A percentile compares a stretch with the other conserved stretches of the same genome.
phyloP scores from a whole-genome alignment of 2,329 filamentous ascomycete genomes.

The Massarina eburnea region DNA sequence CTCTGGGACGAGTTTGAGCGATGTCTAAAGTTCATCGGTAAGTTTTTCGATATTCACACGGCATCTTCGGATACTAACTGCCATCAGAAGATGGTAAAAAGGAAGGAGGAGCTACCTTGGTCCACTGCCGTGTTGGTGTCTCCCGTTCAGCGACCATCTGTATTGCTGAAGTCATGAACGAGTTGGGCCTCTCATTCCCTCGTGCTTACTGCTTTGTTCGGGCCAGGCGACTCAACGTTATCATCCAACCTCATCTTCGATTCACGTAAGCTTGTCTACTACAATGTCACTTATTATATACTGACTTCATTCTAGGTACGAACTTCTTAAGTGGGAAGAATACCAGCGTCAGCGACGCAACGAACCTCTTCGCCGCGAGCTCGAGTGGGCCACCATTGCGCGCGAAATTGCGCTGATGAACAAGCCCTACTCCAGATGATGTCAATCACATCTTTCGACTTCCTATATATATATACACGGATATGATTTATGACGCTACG shows the following conservation, averaged over 20 bases:
- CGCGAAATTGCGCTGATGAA: slow-evolving; percentile 96
- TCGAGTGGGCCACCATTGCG: slow-evolving; percentile 88
- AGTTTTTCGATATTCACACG: slow-evolving; percentile 38
- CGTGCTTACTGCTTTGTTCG: slow-evolving; percentile 95
- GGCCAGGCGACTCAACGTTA: slow-evolving; percentile 89
- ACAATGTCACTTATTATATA: background rate
- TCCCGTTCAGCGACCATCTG: slow-evolving; percentile 96
- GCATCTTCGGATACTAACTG: slow-evolving; percentile 10
- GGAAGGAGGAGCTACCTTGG: slow-evolving; percentile 80
- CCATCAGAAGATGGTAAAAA: slow-evolving; percentile 73
- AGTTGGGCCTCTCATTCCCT: slow-evolving; percentile 78
- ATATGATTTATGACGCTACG: slow-evolving; percentile 18
- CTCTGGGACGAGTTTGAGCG: slow-evolving; percentile 81
- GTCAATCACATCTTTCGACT: slow-evolving; percentile 1
- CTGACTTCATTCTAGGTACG: slow-evolving; percentile 58
- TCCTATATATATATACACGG: background rate
- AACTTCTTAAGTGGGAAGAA: slow-evolving; percentile 96
- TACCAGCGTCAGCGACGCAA: slow-evolving; percentile 61
- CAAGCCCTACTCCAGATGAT: slow-evolving; percentile 77
- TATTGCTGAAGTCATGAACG: slow-evolving; percentile 96
- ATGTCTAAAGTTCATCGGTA: slow-evolving; percentile 91
- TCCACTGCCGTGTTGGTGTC: slow-evolving; percentile 95
- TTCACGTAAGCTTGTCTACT: slow-evolving; percentile 64
- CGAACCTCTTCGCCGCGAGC: slow-evolving; percentile 66
- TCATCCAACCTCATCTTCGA: slow-evolving; percentile 93